Base-by-base conservation (phyloP, 306 rosid genomes). In the Malus sieversii region DNA sequence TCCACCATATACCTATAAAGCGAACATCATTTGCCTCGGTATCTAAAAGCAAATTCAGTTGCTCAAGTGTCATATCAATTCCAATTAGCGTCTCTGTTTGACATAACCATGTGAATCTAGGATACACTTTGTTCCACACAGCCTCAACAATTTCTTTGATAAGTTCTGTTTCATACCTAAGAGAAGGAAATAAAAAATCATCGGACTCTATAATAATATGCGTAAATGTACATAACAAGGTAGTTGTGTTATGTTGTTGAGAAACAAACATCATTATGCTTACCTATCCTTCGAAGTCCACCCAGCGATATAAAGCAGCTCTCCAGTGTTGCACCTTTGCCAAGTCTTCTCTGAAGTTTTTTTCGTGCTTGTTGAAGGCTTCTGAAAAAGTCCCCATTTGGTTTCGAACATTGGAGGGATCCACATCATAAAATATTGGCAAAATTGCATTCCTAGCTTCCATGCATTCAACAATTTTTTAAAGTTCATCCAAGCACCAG, bases 231-330 rank as follows among this genome's bases (percentile, higher is more conserved):
- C 45, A 40, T 40, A 8, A 8, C 45, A 40, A 40, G 45, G 45
- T 40, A 40, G 11, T 40, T 40, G 45, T 40, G 45, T 40, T 9
- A 9, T 40, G 11, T 40, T 40, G 9, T 40, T 40, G 45, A 40
- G 45, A 40, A 40, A 40, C 3, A 40, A 40, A 40, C 12, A 40
- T 40, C 45, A 40, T 40, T 40, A 40, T 40, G 45, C 45, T 8
- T 48, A 52, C 63, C 51, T 33, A 59, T 74, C 10, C 62, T 33
- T 12, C 8, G 61, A 57, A 42, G 27, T 4, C 74, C 74, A 79
- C 6, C 68, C 82, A 53, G 70, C 64, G 12, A 66, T 35, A 51
- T 79, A 79, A 59, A 40, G 44, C 64, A 18, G 1, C 15, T 68
- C 78, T 66, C 82, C 78, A 79, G 9, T 32, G 15, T 4, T 1